phyloP scores from a whole-genome alignment of 257 asterid species.

The Parsonsia alboflavescens region DNA sequence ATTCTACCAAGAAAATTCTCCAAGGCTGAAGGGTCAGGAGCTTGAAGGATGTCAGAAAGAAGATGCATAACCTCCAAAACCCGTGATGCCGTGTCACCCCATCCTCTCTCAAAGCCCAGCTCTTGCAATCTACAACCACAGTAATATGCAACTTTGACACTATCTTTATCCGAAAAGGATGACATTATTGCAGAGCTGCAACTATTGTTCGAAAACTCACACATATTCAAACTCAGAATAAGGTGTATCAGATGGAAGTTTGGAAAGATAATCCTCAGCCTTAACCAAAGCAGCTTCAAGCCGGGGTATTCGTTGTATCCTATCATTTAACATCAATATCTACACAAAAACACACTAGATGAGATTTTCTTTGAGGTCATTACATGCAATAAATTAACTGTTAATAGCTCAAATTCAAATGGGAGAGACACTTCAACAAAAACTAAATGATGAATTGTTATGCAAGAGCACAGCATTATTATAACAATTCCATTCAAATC shows the following conservation, averaged over 20 bases:
- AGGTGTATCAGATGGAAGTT: slow-evolving; percentile 56
- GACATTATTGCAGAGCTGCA: not conserved
- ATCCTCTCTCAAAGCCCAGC: slow-evolving; percentile 97
- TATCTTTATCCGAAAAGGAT: not conserved
- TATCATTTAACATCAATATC: slow-evolving; percentile 88
- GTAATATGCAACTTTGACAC: not conserved
- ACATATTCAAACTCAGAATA: slow-evolving; percentile 72
- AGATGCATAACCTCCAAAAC: slow-evolving; percentile 80
- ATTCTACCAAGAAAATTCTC: slow-evolving; percentile 90
- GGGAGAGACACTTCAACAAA: not conserved
- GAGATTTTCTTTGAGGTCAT: not conserved
- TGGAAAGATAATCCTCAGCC: slow-evolving; percentile 77
- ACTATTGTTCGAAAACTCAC: slow-evolving; percentile 37
- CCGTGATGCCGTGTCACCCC: slow-evolving; percentile 86
- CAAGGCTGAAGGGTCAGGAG: slow-evolving; percentile 85
- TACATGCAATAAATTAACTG: not conserved
- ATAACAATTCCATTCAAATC: not conserved
- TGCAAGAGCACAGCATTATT: not conserved
- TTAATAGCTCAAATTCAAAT: not conserved
- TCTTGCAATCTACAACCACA: slow-evolving; percentile 67
- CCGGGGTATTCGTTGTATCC: slow-evolving; percentile 66
- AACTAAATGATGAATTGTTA: not conserved
- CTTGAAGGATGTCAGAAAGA: slow-evolving; percentile 89
- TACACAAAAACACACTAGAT: slow-evolving; percentile 19
- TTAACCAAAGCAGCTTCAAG: slow-evolving; percentile 69